Percentiles rank a stretch among this genome's conserved stretches.
Conservation (phyloP, 1,139 yeast genomes). For the Yamadazyma aaseri region DNA sequence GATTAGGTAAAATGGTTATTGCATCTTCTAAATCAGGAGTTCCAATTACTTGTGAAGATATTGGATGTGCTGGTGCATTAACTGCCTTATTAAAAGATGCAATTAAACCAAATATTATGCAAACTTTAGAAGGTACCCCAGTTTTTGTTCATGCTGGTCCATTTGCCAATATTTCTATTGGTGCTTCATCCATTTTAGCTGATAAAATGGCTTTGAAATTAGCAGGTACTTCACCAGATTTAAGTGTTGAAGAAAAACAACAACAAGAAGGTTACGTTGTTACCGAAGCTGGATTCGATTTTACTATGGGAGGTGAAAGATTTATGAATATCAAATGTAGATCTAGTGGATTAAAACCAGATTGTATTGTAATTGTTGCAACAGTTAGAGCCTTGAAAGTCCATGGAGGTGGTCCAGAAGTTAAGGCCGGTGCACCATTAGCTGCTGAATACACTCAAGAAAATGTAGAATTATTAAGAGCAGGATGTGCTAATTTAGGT, state of each 20-base stretch:
- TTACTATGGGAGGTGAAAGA: conserved; percentile 99
- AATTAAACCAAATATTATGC: conserved; percentile 96
- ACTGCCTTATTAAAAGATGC: conserved; percentile 96
- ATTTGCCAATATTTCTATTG: conserved; percentile 95
- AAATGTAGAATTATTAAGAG: conserved; percentile 76
- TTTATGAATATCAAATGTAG: conserved; percentile 96
- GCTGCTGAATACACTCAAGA: conserved; percentile 86
- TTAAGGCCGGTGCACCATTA: conserved; percentile 90
- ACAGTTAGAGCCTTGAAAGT: conserved; percentile 96
- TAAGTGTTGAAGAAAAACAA: conserved; percentile 49
- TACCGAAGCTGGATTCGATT: conserved; percentile 98
- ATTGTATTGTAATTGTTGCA: conserved; percentile 92
- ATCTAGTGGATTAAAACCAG: conserved; percentile 87
- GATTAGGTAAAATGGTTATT: conserved; percentile 89
- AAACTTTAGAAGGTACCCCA: conserved; percentile 97
- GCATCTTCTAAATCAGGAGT: conserved; percentile 80
- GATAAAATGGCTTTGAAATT: conserved; percentile 94
- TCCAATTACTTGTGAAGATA: conserved; percentile 93
- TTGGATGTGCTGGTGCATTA: conserved; percentile 96
- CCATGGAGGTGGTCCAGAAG: conserved; percentile 99
- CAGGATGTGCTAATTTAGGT: conserved; percentile 86
- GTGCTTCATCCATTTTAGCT: conserved; percentile 93
- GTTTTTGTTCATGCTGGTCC: conserved; percentile 99
- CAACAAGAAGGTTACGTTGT: conserved; percentile 86
- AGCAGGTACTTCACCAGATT: conserved; percentile 64